These are phyloP conservation scores for Paxillus involutus DNA, from an alignment of 768 basidiomycete species.

Conservation along the genomic window DNA sequence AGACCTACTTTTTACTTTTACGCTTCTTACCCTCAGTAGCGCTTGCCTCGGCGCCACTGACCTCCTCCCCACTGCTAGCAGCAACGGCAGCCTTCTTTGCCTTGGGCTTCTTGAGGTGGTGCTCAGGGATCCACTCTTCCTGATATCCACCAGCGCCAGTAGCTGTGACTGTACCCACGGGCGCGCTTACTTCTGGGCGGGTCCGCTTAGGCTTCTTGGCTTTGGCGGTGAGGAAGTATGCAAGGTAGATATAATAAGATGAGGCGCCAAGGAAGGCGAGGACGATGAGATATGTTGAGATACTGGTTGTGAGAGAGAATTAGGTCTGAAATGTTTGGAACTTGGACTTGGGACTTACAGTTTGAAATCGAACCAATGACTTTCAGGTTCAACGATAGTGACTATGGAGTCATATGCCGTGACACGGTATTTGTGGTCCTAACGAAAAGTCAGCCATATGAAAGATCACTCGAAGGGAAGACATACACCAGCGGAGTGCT, in stretches of 20 bases:
- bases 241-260: constrained; percentile 62
- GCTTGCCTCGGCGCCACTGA: constrained; percentile 66
- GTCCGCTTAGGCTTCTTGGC: constrained; percentile 47
- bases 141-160: constrained; percentile 72
- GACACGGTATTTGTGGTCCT: constrained; percentile 62
- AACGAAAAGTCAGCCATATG: not conserved
- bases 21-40: constrained; percentile 50
- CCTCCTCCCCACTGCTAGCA: constrained; percentile 61
- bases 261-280: constrained; percentile 59
- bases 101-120: constrained; percentile 74
- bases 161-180: constrained; percentile 59
- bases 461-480: not conserved
- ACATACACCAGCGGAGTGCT: constrained; percentile 63
- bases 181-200: constrained; percentile 47
- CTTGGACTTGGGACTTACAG: constrained; percentile 50
- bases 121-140: constrained; percentile 93
- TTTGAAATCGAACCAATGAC: constrained; percentile 77
- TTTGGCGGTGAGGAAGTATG: constrained; percentile 66
- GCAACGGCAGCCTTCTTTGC: constrained; percentile 42
- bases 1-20: constrained; percentile 49
- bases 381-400: constrained; percentile 76
- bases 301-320: constrained; percentile 27
- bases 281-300: constrained; percentile 74
- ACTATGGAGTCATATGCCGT: constrained; percentile 75
- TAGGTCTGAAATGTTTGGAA: constrained; percentile 2